These are phyloP conservation scores for Sphaerulina populicola DNA, from an alignment of 2,329 filamentous ascomycete genomes.

Conservation along the genomic window DNA sequence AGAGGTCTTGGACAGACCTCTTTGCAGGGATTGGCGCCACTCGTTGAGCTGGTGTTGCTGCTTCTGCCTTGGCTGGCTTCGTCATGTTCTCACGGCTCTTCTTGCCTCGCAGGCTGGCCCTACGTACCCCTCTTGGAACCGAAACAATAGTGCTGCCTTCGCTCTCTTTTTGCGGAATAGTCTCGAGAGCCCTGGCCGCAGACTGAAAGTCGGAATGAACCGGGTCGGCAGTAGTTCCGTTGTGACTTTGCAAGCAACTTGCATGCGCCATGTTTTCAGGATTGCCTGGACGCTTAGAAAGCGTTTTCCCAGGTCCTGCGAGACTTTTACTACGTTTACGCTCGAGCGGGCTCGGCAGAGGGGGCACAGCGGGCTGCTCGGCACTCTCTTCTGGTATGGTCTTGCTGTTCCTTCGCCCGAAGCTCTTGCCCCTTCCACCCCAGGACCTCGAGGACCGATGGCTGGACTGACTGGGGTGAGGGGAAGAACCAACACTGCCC, in stretches of 20 bases:
- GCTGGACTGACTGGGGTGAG: background rate
- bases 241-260: constrained; percentile 1
- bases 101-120: constrained; percentile 2
- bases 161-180: constrained; percentile 33
- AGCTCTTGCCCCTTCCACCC: constrained; percentile 21
- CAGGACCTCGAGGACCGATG: constrained; percentile 3
- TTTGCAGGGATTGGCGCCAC: background rate
- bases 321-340: constrained; percentile 15
- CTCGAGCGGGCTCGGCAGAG: background rate
- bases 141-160: constrained; percentile 22
- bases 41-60: background rate
- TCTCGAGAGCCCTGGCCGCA: constrained; percentile 36
- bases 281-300: constrained; percentile 2
- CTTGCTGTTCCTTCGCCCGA: constrained; percentile 17
- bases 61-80: constrained; percentile 27
- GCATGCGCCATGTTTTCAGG: background rate
- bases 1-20: constrained; percentile 25
- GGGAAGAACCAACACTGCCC: background rate
- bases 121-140: constrained; percentile 3
- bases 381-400: constrained; percentile 9
- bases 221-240: background rate
- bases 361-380: constrained; percentile 2
- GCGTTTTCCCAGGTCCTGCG: constrained; percentile 3
- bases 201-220: constrained; percentile 36
- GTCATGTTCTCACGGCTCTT: background rate